Evolutionary conservation across 495 filamentous ascomycete species (phyloP).

Genomic region (Hypoxylon perforatum): DNA sequence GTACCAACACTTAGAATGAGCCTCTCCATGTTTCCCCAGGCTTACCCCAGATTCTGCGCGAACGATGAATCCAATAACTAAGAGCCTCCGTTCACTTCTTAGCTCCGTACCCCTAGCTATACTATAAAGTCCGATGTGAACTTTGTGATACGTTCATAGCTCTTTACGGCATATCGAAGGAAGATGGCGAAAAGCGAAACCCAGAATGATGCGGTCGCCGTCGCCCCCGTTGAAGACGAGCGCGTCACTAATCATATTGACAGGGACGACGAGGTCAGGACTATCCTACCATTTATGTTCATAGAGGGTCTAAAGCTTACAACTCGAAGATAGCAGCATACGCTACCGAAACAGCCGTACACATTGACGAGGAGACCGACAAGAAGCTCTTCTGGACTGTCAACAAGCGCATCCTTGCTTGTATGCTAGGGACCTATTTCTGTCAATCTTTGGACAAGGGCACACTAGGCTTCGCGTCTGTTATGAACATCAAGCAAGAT

Average conservation of each 20-base stretch:
- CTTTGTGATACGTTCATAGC: not conserved
- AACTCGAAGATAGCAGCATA: slow-evolving; percentile 56
- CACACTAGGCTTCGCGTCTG: slow-evolving; percentile 66
- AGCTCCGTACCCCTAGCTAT: not conserved
- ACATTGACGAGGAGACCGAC: slow-evolving; percentile 60
- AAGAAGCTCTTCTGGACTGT: slow-evolving; percentile 48
- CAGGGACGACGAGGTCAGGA: not conserved
- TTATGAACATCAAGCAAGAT: slow-evolving; percentile 66
- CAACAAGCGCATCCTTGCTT: slow-evolving; percentile 37
- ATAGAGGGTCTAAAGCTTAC: not conserved
- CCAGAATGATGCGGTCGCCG: not conserved
- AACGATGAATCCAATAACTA: slow-evolving; percentile 5
- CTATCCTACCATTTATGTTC: not conserved
- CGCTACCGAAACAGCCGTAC: slow-evolving; percentile 46
- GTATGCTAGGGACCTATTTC: slow-evolving; percentile 61
- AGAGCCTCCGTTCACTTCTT: not conserved
- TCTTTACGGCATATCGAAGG: not conserved
- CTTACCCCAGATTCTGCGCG: not conserved
- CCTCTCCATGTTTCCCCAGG: slow-evolving; percentile 5
- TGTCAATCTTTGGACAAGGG: slow-evolving; percentile 70
- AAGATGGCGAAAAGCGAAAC: slow-evolving; percentile 2
- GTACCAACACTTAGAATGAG: slow-evolving; percentile 23
- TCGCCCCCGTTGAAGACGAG: not conserved
- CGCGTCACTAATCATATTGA: not conserved
- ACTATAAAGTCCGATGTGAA: not conserved